Evolutionary conservation across 2,329 filamentous ascomycete genomes (phyloP), one percentile per base, ranked within the genome.

Genomic region (Davidsoniella australis): DNA sequence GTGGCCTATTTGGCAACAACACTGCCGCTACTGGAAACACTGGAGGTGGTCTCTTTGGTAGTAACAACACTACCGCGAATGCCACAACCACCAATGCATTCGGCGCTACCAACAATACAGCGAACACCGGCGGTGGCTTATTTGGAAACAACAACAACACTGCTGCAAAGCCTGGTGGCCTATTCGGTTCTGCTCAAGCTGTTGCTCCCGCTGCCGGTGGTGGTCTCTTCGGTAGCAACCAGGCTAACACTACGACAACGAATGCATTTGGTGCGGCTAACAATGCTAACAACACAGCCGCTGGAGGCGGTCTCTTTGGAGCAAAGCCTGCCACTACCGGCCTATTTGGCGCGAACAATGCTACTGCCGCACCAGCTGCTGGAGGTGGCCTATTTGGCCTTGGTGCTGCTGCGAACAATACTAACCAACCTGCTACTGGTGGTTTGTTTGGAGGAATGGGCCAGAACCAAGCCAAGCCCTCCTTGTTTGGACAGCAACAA

Each of bases 381-480:
- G 55, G 56, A 23, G 64, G 63, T 9, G 63, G 66, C 39, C 58
- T 71, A 2, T 72, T 72, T 42, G 62, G 50, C 64, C 8, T 9
- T 33, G 8, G 8, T 12, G 29, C 8, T 33, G 29, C 29, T 33
- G 12, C 29, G 12, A 12, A 60, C 61, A 46, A 67, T 70, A 46
- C 68, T 10, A 63, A 64, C 10, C 63, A 65, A 56, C 63, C 58
- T 53, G 61, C 60, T 3, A 45, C 57, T 5, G 42, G 42, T 36
- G 47, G 50, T 18, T 12, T 49, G 2, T 52, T 52, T 29, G 50
- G 50, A 38, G 58, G 57, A 18, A 50, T 79, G 54, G 70, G 62
- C 42, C 72, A 76, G 56, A 68, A 68, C 58, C 68, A 73, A 55
- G 66, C 70, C 49, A 76, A 76, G 56, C 70, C 75, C 3, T 66